A percentile compares a stretch with the other conserved stretches of the same genome.
These are phyloP conservation scores for Capillidium heterosporum DNA, from an alignment of 371 early-diverging fungal species.

Conservation along the genomic window DNA sequence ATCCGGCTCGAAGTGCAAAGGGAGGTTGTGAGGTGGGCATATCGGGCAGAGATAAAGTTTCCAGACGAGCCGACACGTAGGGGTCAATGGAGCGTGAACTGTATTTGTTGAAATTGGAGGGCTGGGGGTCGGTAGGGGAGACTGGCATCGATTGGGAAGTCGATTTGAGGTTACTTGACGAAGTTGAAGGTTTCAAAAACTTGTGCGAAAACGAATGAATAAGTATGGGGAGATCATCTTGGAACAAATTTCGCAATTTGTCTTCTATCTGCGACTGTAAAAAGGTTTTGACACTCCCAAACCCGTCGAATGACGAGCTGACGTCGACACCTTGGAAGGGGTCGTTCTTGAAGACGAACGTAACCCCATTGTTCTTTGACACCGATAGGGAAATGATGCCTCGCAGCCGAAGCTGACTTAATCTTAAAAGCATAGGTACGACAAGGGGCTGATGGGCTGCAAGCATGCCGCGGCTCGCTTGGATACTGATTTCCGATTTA, in stretches of 20 bases:
- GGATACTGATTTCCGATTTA: slow-evolving; percentile 30
- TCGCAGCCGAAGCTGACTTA: slow-evolving; percentile 67
- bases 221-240: slow-evolving; percentile 81
- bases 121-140: background rate
- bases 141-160: background rate
- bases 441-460: slow-evolving; percentile 85
- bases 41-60: background rate
- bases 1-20: no score
- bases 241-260: slow-evolving; percentile 68
- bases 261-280: slow-evolving; percentile 84
- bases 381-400: slow-evolving; percentile 90
- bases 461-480: slow-evolving; percentile 45
- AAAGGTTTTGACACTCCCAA: slow-evolving; percentile 64
- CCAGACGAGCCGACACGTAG: background rate
- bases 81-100: background rate
- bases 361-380: slow-evolving; percentile 77
- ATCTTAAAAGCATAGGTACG: slow-evolving; percentile 87
- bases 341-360: slow-evolving; percentile 91
- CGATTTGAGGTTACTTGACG: background rate
- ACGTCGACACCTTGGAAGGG: slow-evolving; percentile 85
- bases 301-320: slow-evolving; percentile 83
- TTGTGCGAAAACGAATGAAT: slow-evolving; percentile 33
- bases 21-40: no score
- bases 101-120: background rate
- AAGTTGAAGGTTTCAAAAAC: background rate